phyloP scores from a whole-genome alignment of 2,329 filamentous ascomycete species.

The Venturia nashicola region DNA sequence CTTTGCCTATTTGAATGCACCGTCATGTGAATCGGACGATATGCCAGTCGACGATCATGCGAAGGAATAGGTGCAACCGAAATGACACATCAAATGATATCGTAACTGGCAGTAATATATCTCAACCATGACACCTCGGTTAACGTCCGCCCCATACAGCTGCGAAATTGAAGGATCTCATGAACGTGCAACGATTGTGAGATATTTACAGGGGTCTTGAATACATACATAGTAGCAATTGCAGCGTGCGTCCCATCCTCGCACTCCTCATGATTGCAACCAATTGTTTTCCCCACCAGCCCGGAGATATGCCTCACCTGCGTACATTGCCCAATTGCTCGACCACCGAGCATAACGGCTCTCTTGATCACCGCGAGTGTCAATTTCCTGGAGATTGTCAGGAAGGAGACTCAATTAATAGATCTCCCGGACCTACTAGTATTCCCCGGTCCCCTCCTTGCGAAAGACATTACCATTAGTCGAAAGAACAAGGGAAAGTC shows the following conservation, averaged over 20 bases:
- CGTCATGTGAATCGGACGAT: not conserved
- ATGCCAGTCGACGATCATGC: not conserved
- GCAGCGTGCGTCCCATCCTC: too few species aligned
- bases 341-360: not conserved
- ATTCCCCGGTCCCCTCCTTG: not conserved
- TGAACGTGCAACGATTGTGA: too few species aligned
- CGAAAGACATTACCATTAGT: not conserved
- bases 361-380: not conserved
- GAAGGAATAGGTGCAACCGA: not conserved
- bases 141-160: not conserved
- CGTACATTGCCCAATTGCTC: not conserved
- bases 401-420: not conserved
- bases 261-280: too few species aligned
- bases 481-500: not conserved
- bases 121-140: not conserved
- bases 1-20: not conserved
- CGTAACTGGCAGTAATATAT: not conserved
- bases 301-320: not conserved
- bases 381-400: not conserved
- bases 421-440: not conserved
- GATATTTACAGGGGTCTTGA: too few species aligned
- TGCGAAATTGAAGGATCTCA: too few species aligned
- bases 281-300: not conserved
- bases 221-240: too few species aligned
- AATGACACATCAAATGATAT: too few species aligned